Evolutionary conservation across 2,329 filamentous ascomycete species (phyloP).

Genomic region (Neoscytalidium dimidiatum): DNA sequence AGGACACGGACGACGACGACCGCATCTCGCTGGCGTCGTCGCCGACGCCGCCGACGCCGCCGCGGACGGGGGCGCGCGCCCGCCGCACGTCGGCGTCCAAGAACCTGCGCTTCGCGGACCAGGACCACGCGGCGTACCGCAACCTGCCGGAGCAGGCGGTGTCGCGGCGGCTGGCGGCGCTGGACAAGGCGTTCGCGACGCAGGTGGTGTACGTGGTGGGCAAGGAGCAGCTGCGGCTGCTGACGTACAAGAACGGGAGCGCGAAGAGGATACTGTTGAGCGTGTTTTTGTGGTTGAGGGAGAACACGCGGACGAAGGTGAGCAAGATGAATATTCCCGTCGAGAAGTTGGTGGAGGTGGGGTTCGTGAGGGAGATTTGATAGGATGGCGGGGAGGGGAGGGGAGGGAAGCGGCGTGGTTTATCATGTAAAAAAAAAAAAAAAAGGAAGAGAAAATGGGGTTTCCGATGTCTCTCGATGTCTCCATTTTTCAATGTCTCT

Average conservation of each 20-base stretch:
- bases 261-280: slow-evolving; percentile 49
- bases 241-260: slow-evolving; percentile 23
- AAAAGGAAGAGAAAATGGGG: too few relatives aligned
- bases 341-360: slow-evolving; percentile 67
- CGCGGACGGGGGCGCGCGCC: background rate
- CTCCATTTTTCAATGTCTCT: too few relatives aligned
- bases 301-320: slow-evolving; percentile 68
- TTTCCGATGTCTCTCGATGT: too few relatives aligned
- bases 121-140: background rate
- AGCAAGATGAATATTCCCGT: slow-evolving; percentile 61
- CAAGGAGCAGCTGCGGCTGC: slow-evolving; percentile 59
- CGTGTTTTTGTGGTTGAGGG: slow-evolving; percentile 64
- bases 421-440: too few relatives aligned
- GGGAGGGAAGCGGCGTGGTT: background rate
- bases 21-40: background rate
- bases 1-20: slow-evolving; percentile 26
- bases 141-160: slow-evolving; percentile 17
- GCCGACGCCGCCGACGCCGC: background rate
- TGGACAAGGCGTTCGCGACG: slow-evolving; percentile 48
- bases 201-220: slow-evolving; percentile 58
- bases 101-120: slow-evolving; percentile 7
- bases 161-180: slow-evolving; percentile 30
- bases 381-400: background rate
- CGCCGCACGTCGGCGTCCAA: background rate
- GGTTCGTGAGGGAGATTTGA: slow-evolving; percentile 68